phyloP scores from a whole-genome alignment of 208 protist genomes.

The Paratrypanosoma confusum region DNA sequence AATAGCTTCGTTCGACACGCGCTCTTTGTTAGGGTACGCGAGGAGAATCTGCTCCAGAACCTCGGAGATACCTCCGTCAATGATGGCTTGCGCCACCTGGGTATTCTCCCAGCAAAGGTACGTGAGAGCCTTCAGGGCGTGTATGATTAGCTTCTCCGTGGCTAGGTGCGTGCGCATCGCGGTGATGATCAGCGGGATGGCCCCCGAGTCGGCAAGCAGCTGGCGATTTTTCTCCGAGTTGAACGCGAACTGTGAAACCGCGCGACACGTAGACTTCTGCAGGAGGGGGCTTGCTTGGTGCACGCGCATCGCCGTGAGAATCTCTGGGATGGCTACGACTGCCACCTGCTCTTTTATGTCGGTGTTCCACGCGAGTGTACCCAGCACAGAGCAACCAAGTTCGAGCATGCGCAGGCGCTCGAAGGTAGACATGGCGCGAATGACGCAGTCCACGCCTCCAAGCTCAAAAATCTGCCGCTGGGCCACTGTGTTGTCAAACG shows the following conservation, averaged over 20 bases:
- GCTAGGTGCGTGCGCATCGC: slow-evolving; percentile 71
- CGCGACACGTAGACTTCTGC: slow-evolving; percentile 86
- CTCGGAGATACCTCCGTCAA: slow-evolving; percentile 59
- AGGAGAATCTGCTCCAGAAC: slow-evolving; percentile 64
- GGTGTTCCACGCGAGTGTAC: slow-evolving; percentile 86
- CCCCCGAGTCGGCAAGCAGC: slow-evolving; percentile 68
- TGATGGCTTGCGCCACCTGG: slow-evolving; percentile 77
- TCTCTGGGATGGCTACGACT: slow-evolving; percentile 70
- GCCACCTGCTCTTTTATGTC: slow-evolving; percentile 83
- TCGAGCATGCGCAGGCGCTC: slow-evolving; percentile 84
- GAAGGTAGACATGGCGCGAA: slow-evolving; percentile 79
- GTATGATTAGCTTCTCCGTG: slow-evolving; percentile 84
- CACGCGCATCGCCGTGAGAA: slow-evolving; percentile 74
- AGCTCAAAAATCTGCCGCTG: slow-evolving; percentile 86
- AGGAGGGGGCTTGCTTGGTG: slow-evolving; percentile 69
- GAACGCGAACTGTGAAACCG: slow-evolving; percentile 88
- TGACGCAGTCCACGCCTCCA: slow-evolving; percentile 77
- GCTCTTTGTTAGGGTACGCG: slow-evolving; percentile 45
- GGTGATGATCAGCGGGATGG: slow-evolving; percentile 77
- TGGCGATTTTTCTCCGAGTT: slow-evolving; percentile 86
- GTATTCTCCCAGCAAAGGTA: slow-evolving; percentile 89
- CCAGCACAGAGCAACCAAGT: slow-evolving; percentile 83
- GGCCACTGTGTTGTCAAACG: slow-evolving; percentile 83
- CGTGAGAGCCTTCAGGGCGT: slow-evolving; percentile 85
- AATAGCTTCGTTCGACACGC: slow-evolving; percentile 75